Evolutionary conservation across 495 filamentous ascomycete species (phyloP).

Genomic region (Stereocaulon alpinum): DNA sequence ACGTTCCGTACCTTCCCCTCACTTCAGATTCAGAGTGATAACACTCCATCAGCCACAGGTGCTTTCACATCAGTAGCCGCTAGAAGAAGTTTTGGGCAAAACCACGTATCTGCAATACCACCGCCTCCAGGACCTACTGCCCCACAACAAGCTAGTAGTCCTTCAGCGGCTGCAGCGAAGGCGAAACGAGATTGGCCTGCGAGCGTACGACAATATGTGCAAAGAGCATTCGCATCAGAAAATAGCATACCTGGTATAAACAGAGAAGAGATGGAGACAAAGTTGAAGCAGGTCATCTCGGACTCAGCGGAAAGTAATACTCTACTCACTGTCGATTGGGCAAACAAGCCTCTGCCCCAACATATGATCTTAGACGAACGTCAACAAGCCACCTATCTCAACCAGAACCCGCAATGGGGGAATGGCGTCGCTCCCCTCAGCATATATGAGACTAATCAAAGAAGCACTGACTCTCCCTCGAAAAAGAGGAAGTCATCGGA

Average conservation of each 20-base stretch:
- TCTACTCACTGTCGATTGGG: slow-evolving; percentile 71
- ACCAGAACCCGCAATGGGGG: slow-evolving; percentile 27
- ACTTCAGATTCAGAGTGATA: not conserved
- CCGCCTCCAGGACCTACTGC: slow-evolving; percentile 17
- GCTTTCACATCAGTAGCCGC: slow-evolving; percentile 26
- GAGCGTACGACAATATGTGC: slow-evolving; percentile 70
- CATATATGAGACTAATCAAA: slow-evolving; percentile 21
- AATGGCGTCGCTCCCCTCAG: slow-evolving; percentile 14
- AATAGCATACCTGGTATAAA: slow-evolving; percentile 55
- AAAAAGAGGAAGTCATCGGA: slow-evolving; percentile 81
- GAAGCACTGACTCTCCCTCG: slow-evolving; percentile 25
- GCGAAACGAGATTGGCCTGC: slow-evolving; percentile 62
- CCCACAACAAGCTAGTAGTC: slow-evolving; percentile 22
- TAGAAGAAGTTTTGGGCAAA: slow-evolving; percentile 28
- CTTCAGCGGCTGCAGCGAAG: slow-evolving; percentile 26
- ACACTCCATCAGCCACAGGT: slow-evolving; percentile 11
- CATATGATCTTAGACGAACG: slow-evolving; percentile 70
- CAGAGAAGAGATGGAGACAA: slow-evolving; percentile 64
- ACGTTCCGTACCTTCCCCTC: slow-evolving; percentile 4
- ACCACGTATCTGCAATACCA: slow-evolving; percentile 14
- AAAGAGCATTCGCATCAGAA: slow-evolving; percentile 66
- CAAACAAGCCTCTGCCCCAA: slow-evolving; percentile 74
- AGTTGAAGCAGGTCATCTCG: slow-evolving; percentile 77
- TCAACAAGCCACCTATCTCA: slow-evolving; percentile 30
- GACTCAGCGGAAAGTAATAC: slow-evolving; percentile 58